Conservation (phyloP, 2,329 filamentous ascomycete genomes). For the Fusarium sp. region DNA sequence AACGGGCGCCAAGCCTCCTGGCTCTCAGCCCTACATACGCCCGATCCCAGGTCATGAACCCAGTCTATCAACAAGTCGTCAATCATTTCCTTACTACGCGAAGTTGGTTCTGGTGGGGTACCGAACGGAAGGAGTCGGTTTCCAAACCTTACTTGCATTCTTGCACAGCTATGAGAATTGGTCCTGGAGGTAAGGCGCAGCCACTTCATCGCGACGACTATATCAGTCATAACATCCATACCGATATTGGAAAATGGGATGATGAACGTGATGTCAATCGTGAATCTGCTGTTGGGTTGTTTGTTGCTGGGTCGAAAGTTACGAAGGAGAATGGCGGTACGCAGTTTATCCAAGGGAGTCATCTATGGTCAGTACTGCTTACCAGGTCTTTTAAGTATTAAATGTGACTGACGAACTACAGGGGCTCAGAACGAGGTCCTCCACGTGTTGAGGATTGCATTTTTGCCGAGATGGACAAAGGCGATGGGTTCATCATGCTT, state of each 20-base stretch:
- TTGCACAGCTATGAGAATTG: conserved; percentile 26
- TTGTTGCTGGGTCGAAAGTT: conserved; percentile 13
- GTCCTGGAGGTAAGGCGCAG: conserved; percentile 27
- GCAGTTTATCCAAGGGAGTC: conserved; percentile 28
- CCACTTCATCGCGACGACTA: conserved; percentile 37
- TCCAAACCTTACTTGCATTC: conserved; percentile 35
- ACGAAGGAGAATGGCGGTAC: conserved; percentile 25
- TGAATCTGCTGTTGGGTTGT: conserved; percentile 5
- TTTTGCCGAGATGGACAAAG: conserved; percentile 29
- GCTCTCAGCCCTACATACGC: conserved; percentile 30
- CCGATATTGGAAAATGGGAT: not conserved
- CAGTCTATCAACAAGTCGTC: conserved; percentile 20
- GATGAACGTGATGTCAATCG: conserved; percentile 1
- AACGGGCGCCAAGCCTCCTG: conserved; percentile 22
- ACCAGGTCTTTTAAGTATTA: rapidly evolving
- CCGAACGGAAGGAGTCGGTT: conserved; percentile 24
- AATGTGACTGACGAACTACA: not conserved
- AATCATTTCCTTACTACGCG: conserved; percentile 34
- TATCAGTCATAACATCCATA: conserved; percentile 23
- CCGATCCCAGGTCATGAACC: conserved; percentile 29
- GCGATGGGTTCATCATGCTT: conserved; percentile 34
- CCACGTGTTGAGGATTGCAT: conserved; percentile 16
- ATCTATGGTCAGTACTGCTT: conserved; percentile 9
- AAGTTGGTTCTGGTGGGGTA: conserved; percentile 34
- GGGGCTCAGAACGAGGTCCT: conserved; percentile 17